These are phyloP conservation scores for Staphylotrichum longicolle DNA, from an alignment of 495 filamentous ascomycete species.

Conservation along the genomic window DNA sequence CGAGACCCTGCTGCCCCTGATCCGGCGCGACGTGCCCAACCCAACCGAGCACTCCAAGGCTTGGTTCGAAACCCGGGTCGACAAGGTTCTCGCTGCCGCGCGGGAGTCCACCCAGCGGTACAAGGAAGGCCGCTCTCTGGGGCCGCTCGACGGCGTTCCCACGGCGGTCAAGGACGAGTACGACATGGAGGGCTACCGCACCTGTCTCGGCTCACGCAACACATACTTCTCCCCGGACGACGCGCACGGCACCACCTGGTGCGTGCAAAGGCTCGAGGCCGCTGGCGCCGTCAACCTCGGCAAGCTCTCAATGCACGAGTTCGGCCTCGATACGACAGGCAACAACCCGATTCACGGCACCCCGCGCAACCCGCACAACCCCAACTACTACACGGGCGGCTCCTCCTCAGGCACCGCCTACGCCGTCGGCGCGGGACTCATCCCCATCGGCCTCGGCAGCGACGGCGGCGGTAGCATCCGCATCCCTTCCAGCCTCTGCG, in stretches of 20 bases:
- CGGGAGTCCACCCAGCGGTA: constrained; percentile 64
- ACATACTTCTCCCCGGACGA: constrained; percentile 47
- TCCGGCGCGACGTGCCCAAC: constrained; percentile 56
- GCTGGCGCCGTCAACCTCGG: constrained; percentile 74
- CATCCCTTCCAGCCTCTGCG: constrained; percentile 74
- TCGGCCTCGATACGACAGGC: constrained; percentile 76
- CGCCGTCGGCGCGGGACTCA: constrained; percentile 65
- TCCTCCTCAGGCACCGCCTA: constrained; percentile 80
- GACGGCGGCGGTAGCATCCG: constrained; percentile 84
- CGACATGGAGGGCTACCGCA: constrained; percentile 68
- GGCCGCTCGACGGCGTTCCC: constrained; percentile 75
- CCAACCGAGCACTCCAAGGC: constrained; percentile 60
- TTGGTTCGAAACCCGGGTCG: constrained; percentile 60
- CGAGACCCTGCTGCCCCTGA: constrained; percentile 63
- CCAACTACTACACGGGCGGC: constrained; percentile 74
- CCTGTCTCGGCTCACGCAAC: constrained; percentile 56
- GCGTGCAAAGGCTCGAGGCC: constrained; percentile 66
- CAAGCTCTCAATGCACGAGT: constrained; percentile 83
- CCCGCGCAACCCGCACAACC: constrained; percentile 73
- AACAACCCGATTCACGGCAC: constrained; percentile 80
- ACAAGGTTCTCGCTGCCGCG: constrained; percentile 62
- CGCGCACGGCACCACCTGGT: constrained; percentile 56
- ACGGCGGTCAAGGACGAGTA: constrained; percentile 54
- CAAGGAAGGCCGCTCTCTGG: constrained; percentile 56
- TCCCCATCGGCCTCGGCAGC: constrained; percentile 76